Evolutionary conservation across 495 filamentous ascomycete species (phyloP), one percentile per base, ranked within the genome.

Genomic region (Hypoxylon fuscum): DNA sequence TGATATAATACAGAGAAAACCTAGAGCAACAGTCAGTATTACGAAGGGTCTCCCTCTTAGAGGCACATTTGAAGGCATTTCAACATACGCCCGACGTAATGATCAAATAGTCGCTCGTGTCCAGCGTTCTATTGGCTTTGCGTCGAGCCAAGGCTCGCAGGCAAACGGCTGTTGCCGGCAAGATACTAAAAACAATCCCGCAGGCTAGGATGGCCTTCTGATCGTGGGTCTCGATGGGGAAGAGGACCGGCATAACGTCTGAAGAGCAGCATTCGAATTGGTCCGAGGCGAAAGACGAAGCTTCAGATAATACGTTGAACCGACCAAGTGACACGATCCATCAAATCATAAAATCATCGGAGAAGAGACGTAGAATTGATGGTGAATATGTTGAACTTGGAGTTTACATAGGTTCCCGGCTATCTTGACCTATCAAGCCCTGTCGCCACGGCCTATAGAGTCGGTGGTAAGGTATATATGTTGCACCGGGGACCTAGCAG

Each of bases 81-180:
- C 50, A 55, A 70, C 69, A 35, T 60, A 72, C 69, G 32, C 64
- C 65, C 2, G 69, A 65, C n/a, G 47, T 49, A 23, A 72, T 63
- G 40, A 70, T 67, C 31, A 64, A 56, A 35, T 61, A 70, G 46
- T 72, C 69, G n/a, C 69, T 72, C 7, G 50, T 43, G 31, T 72
- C 69, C 22, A 72, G 49, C 14, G 22, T 3, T 22, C 69, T 57
- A 46, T 53, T 53, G 21, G 60, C 45, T 20, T 61, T 68, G 2
- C 48, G 60, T 31, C 69, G 53, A 5, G 69, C 63, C 21, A 70
- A 38, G 22, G 70, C 35, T 18, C 69, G 63, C 11, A 72, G 25
- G 21, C 40, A 44, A 34, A 70, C 69, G 18, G 55, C 43, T 18
- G 46, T 18, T n/a, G 57, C 44, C 21, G 69, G 56, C 10, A 70